A percentile compares a stretch with the other conserved stretches of the same genome.
Conservation (phyloP, 345 rosid species). For the Syzygium aqueum region DNA sequence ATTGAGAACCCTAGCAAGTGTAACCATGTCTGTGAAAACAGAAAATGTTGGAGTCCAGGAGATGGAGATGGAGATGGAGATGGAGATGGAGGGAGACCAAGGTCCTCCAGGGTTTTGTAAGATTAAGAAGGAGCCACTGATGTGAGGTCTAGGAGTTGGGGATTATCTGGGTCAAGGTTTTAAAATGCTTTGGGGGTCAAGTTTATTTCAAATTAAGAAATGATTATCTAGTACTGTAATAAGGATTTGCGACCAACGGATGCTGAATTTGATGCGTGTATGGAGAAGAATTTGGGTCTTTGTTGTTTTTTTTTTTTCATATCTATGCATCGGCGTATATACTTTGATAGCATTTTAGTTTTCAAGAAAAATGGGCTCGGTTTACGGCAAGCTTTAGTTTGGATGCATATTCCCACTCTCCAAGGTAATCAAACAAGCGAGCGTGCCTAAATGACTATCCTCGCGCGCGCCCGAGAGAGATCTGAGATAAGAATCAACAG, state of each 20-base stretch:
- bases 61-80: too few relatives aligned
- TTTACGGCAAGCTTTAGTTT: neutral
- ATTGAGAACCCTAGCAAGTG: neutral
- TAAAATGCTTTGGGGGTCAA: too few relatives aligned
- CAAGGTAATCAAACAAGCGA: neutral
- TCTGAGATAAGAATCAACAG: neutral
- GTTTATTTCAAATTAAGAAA: too few relatives aligned
- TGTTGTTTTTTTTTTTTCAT: neutral
- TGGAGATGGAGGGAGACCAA: neutral
- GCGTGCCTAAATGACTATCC: neutral
- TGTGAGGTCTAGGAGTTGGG: neutral
- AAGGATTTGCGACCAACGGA: neutral
- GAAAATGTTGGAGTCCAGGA: neutral
- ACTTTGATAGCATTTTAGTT: neutral
- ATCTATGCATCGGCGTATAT: neutral
- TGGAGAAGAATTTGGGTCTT: neutral
- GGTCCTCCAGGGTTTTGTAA: neutral
- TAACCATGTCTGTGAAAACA: neutral
- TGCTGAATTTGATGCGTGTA: neutral
- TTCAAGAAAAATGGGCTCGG: neutral
- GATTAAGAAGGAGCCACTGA: neutral
- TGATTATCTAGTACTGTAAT: neutral
- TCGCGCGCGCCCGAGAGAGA: neutral
- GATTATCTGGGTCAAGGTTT: neutral
- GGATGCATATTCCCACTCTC: neutral